Conservation (phyloP, 2,329 filamentous ascomycete genomes). For the Stachybotrys elegans region DNA sequence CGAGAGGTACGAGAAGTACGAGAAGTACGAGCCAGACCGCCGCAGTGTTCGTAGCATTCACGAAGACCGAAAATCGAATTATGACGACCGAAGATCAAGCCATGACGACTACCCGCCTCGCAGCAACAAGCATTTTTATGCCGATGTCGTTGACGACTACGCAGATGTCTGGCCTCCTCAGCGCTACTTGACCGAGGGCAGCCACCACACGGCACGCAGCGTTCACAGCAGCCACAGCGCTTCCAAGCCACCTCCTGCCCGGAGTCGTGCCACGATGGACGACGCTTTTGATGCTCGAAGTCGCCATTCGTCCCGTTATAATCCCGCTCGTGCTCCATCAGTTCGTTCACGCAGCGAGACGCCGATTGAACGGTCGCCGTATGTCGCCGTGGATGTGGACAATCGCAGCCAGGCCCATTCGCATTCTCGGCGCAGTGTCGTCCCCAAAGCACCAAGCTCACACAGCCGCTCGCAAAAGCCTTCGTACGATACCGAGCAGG, state of each 20-base stretch:
- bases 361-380: slow-evolving; percentile 26
- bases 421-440: slow-evolving; percentile 27
- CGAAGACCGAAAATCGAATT: neutral
- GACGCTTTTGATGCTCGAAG: slow-evolving; percentile 34
- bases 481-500: slow-evolving; percentile 29
- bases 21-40: slow-evolving; percentile 27
- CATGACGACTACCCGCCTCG: neutral
- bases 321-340: slow-evolving; percentile 20
- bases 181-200: neutral
- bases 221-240: too few species aligned
- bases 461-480: slow-evolving; percentile 8
- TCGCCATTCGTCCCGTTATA: slow-evolving; percentile 33
- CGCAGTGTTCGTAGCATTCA: slow-evolving; percentile 10
- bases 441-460: slow-evolving; percentile 21
- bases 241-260: neutral
- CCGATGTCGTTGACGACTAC: slow-evolving; percentile 1
- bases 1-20: too few species aligned
- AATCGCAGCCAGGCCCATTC: slow-evolving; percentile 34
- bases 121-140: neutral
- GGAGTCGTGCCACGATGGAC: slow-evolving; percentile 19
- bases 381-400: slow-evolving; percentile 36
- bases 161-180: neutral
- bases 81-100: too few species aligned
- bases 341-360: slow-evolving; percentile 37
- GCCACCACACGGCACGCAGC: neutral